These are phyloP conservation scores for Fusarium veterinarium DNA, from an alignment of 2,329 filamentous ascomycete species.

Conservation along the genomic window DNA sequence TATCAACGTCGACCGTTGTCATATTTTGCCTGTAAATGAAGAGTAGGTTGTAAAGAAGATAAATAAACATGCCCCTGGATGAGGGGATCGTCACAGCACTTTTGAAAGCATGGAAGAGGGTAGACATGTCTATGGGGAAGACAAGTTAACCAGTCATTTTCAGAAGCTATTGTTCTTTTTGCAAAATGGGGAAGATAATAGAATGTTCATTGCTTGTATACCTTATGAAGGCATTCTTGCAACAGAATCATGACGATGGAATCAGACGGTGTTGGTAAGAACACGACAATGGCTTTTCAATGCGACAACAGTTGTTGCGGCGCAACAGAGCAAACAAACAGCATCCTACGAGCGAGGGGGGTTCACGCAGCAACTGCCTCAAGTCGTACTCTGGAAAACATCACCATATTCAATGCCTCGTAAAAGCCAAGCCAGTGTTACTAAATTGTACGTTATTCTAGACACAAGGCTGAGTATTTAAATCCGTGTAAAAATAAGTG, in stretches of 20 bases:
- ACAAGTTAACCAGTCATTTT: background rate
- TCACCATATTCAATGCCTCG: background rate
- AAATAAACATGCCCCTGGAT: background rate
- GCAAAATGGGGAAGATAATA: background rate
- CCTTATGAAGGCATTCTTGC: background rate
- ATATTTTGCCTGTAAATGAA: background rate
- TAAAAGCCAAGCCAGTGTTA: too few relatives aligned
- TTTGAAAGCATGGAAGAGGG: background rate
- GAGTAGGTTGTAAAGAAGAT: background rate
- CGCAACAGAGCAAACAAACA: background rate
- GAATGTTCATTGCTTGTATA: background rate
- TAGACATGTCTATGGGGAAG: background rate
- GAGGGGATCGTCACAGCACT: too few relatives aligned
- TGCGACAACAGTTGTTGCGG: background rate
- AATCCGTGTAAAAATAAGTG: background rate
- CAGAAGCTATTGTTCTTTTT: background rate
- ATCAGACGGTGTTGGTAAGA: background rate
- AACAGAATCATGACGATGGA: background rate
- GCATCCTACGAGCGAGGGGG: background rate
- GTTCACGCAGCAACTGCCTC: background rate
- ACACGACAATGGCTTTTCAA: background rate
- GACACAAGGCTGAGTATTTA: background rate
- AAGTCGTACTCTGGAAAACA: background rate
- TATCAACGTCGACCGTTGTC: slow-evolving; percentile 3
- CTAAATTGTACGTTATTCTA: background rate